Conservation (phyloP, 352 stramenopile genomes). For the Phytophthora cryptogea region DNA sequence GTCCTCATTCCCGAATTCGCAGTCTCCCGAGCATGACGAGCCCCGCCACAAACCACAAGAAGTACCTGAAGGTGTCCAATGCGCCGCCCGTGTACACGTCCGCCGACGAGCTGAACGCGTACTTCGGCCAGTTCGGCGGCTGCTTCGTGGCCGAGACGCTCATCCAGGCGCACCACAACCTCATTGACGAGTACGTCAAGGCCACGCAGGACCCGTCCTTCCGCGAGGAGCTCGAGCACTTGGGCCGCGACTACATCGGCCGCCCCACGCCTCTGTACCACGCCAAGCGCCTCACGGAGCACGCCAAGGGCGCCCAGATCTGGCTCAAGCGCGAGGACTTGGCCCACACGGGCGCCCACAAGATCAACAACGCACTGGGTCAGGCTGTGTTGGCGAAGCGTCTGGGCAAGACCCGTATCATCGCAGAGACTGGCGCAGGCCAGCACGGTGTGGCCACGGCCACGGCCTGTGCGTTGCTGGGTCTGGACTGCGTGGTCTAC, state of each 20-base stretch:
- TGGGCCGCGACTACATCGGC: conserved; percentile 94
- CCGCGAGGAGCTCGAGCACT: conserved; percentile 94
- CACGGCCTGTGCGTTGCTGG: conserved; percentile 96
- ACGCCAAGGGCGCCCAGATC: conserved; percentile 94
- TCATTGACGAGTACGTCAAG: conserved; percentile 93
- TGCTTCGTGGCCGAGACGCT: conserved; percentile 98
- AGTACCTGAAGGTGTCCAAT: conserved; percentile 76
- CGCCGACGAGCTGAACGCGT: conserved; percentile 66
- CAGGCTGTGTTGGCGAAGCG: conserved; percentile 96
- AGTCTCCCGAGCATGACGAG: not conserved
- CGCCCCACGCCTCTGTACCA: conserved; percentile 97
- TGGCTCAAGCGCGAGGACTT: conserved; percentile 99
- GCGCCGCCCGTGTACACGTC: conserved; percentile 72
- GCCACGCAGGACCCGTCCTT: conserved; percentile 96
- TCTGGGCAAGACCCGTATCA: conserved; percentile 97
- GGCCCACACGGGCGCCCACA: conserved; percentile 98
- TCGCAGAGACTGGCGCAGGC: conserved; percentile 97
- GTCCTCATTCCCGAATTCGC: conserved; percentile 30
- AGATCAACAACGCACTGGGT: conserved; percentile 99
- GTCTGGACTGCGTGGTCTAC: conserved; percentile 97
- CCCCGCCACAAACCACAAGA: conserved; percentile 12
- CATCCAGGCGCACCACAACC: conserved; percentile 95
- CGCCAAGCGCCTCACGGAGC: conserved; percentile 94
- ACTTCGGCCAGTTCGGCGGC: conserved; percentile 95
- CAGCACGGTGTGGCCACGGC: conserved; percentile 98